These are phyloP conservation scores for Phytophthora capsici DNA, from an alignment of 352 stramenopile species.

Conservation along the genomic window DNA sequence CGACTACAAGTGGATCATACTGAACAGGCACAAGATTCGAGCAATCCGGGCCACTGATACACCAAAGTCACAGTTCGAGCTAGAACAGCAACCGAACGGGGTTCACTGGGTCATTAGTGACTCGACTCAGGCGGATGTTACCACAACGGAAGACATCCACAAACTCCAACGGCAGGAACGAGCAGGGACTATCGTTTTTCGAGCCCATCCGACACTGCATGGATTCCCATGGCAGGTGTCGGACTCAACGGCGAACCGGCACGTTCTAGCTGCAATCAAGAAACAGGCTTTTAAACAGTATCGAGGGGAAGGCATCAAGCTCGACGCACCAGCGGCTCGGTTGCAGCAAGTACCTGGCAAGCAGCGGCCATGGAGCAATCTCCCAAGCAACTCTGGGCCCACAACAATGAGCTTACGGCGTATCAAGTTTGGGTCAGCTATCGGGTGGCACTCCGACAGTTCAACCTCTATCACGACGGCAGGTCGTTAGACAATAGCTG, in stretches of 20 bases:
- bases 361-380: background rate
- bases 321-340: background rate
- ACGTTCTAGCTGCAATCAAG: background rate
- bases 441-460: background rate
- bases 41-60: background rate
- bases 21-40: background rate
- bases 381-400: background rate
- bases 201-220: background rate
- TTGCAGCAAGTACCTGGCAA: background rate
- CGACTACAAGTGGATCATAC: background rate
- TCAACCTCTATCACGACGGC: background rate
- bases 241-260: background rate
- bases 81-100: background rate
- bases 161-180: background rate
- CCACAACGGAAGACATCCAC: background rate
- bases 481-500: background rate
- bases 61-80: background rate
- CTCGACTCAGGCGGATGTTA: background rate
- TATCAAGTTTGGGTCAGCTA: constrained; percentile 6
- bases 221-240: background rate
- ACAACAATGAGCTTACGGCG: background rate
- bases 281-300: background rate
- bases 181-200: background rate
- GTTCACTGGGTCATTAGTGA: background rate
- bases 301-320: background rate